Evolutionary conservation across 192 early-diverging fungal genomes (phyloP).

Genomic region (Coemansia nantahalensis): DNA sequence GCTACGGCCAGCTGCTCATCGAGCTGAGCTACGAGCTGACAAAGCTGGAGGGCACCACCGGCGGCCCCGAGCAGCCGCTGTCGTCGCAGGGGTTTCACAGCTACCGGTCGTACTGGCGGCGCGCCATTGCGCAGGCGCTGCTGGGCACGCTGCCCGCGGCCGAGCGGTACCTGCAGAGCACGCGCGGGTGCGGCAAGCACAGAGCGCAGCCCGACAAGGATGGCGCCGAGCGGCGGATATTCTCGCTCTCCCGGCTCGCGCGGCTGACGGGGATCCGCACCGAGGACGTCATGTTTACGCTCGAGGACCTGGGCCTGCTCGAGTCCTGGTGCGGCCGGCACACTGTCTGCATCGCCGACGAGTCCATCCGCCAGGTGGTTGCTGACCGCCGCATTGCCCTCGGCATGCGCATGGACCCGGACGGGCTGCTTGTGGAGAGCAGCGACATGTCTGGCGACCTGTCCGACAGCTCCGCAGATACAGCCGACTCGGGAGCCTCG

Average conservation of each 20-base stretch:
- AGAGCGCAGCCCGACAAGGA: background rate
- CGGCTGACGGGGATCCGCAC: slow-evolving; percentile 62
- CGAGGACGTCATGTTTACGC: slow-evolving; percentile 69
- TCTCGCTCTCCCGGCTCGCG: slow-evolving; percentile 52
- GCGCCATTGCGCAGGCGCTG: slow-evolving; percentile 59
- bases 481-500: background rate
- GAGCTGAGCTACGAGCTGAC: slow-evolving; percentile 91
- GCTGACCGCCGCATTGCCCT: slow-evolving; percentile 34
- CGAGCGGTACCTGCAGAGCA: slow-evolving; percentile 9
- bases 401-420: slow-evolving; percentile 30
- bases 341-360: slow-evolving; percentile 45
- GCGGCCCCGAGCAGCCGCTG: slow-evolving; percentile 86
- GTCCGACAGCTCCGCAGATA: background rate
- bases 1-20: slow-evolving; percentile 83
- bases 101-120: slow-evolving; percentile 82
- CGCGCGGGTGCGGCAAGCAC: background rate
- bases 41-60: slow-evolving; percentile 64
- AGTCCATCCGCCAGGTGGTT: slow-evolving; percentile 23
- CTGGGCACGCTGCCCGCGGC: slow-evolving; percentile 38
- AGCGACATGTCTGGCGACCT: background rate
- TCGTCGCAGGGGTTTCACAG: slow-evolving; percentile 79
- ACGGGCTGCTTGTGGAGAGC: slow-evolving; percentile 15
- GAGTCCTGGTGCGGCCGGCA: slow-evolving; percentile 55
- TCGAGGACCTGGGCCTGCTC: slow-evolving; percentile 61
- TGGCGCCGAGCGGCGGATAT: slow-evolving; percentile 17